Conservation (phyloP, 2,329 filamentous ascomycete genomes). For the Diaporthe longicolla region DNA sequence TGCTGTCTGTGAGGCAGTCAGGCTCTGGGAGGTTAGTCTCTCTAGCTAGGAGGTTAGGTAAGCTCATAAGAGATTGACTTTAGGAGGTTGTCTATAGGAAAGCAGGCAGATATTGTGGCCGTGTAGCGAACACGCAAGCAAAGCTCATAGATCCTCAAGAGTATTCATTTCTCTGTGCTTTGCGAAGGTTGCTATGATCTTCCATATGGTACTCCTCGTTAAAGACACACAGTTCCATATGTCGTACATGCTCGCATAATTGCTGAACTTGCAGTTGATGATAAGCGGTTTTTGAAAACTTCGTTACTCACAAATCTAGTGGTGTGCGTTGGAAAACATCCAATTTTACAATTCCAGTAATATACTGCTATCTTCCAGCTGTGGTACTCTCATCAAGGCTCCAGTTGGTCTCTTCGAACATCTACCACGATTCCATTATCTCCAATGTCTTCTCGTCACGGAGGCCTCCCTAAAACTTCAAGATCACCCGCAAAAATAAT, state of each 20-base stretch:
- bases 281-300: background rate
- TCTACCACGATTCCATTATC: conserved; percentile 3
- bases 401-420: background rate
- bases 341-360: background rate
- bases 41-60: too few relatives aligned
- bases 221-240: background rate
- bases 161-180: background rate
- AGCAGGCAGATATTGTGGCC: too few relatives aligned
- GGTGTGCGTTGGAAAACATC: too few relatives aligned
- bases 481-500: background rate
- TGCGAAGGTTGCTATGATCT: background rate
- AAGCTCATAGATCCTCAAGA: background rate
- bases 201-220: background rate
- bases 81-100: too few relatives aligned
- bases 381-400: background rate
- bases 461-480: conserved; percentile 10
- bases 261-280: background rate
- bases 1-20: too few relatives aligned
- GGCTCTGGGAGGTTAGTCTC: too few relatives aligned
- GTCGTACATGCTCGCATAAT: background rate
- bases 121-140: too few relatives aligned
- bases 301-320: background rate
- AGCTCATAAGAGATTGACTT: too few relatives aligned
- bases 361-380: background rate
- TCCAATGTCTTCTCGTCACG: conserved; percentile 9